phyloP scores from a whole-genome alignment of 768 basidiomycete species.

The Xerocomus brunneocitrinus region DNA sequence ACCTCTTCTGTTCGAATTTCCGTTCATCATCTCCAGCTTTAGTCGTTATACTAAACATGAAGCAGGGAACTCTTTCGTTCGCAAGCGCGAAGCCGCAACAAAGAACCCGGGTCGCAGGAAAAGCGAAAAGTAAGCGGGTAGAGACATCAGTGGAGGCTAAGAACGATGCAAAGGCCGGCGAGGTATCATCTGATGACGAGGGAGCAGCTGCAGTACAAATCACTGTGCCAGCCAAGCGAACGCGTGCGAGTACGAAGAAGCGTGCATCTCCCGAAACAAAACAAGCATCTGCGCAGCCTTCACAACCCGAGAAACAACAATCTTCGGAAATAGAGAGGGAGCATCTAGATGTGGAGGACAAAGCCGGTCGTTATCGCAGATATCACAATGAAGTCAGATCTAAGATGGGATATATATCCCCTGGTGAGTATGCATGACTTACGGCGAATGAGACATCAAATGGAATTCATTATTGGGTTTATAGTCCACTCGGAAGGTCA shows the following conservation, averaged over 20 bases:
- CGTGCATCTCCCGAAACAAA: slow-evolving; percentile 5
- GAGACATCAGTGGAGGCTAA: background rate
- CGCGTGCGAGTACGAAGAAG: slow-evolving; percentile 23
- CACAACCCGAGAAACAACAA: slow-evolving; percentile 6
- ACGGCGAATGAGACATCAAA: background rate
- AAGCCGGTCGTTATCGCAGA: slow-evolving; percentile 48
- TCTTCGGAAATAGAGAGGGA: slow-evolving; percentile 14
- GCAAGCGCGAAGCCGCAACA: slow-evolving; percentile 33
- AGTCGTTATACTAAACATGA: slow-evolving; percentile 25
- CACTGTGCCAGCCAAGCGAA: slow-evolving; percentile 20
- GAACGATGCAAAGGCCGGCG: background rate
- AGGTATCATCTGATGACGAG: slow-evolving; percentile 21
- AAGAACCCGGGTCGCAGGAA: slow-evolving; percentile 1
- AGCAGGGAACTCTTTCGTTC: slow-evolving; percentile 46
- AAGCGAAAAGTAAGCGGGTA: slow-evolving; percentile 4
- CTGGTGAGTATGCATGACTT: slow-evolving; percentile 47
- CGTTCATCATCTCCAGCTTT: background rate
- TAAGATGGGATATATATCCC: slow-evolving; percentile 52
- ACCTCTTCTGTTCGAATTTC: background rate
- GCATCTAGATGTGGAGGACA: slow-evolving; percentile 41
- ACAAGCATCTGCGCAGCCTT: background rate
- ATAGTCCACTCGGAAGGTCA: slow-evolving; percentile 64
- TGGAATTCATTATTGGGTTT: slow-evolving; percentile 1
- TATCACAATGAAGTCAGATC: slow-evolving; percentile 42
- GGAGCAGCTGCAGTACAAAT: background rate